phyloP scores from a whole-genome alignment of 495 filamentous ascomycete species.

The Tuber calosporum region DNA sequence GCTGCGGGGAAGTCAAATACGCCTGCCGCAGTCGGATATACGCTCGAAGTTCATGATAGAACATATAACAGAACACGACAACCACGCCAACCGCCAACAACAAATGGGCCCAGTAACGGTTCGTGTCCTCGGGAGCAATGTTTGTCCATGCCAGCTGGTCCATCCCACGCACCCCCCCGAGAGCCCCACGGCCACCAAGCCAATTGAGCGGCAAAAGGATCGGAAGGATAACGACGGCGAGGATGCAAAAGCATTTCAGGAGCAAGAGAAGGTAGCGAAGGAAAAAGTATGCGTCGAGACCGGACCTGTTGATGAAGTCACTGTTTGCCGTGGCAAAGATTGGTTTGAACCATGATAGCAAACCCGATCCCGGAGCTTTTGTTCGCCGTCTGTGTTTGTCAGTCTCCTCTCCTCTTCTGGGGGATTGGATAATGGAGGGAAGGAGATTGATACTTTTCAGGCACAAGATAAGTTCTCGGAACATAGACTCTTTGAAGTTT shows the following conservation, averaged over 20 bases:
- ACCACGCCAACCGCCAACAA: constrained; percentile 73
- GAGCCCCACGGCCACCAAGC: constrained; percentile 58
- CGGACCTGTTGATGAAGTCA: constrained; percentile 89
- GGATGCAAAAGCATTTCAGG: constrained; percentile 80
- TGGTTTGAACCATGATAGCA: constrained; percentile 40
- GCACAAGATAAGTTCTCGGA: constrained; percentile 87
- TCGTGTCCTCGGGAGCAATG: constrained; percentile 59
- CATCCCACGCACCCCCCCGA: constrained; percentile 59
- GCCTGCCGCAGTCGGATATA: constrained; percentile 92
- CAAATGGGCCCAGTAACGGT: constrained; percentile 84
- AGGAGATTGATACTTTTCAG: constrained; percentile 72
- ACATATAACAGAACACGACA: constrained; percentile 75
- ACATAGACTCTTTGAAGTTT: constrained; percentile 82
- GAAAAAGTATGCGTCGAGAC: constrained; percentile 96
- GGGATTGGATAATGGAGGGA: background rate
- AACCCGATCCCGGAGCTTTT: constrained; percentile 29
- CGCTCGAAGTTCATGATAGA: constrained; percentile 78
- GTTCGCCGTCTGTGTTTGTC: constrained; percentile 34
- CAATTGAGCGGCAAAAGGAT: constrained; percentile 80
- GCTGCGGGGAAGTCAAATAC: constrained; percentile 90
- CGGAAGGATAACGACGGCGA: constrained; percentile 71
- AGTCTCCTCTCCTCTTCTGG: background rate
- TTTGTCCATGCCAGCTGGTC: constrained; percentile 89
- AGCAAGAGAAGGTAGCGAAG: constrained; percentile 90
- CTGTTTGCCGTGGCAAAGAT: constrained; percentile 59